Conservation (phyloP, 306 rosid species). For the Fagus sylvatica region DNA sequence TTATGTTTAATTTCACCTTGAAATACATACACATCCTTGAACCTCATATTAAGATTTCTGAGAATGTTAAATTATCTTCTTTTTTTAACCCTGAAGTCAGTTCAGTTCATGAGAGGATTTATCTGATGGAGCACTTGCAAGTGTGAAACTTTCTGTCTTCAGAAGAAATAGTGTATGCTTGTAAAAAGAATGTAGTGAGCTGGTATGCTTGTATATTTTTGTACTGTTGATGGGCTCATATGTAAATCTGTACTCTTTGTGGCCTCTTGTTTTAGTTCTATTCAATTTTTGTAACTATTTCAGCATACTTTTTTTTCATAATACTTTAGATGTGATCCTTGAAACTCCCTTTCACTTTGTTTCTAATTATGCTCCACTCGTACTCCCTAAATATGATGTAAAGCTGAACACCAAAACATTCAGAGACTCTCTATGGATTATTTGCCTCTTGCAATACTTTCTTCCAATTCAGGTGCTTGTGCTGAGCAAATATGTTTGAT, state of each 20-base stretch:
- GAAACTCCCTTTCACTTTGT: neutral
- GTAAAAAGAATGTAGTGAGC: conserved; percentile 14
- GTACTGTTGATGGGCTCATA: conserved; percentile 1
- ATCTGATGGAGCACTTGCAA: neutral
- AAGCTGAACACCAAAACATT: no score
- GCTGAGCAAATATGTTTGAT: no score
- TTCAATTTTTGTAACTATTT: neutral
- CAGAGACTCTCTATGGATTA: no score
- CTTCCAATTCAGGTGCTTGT: no score
- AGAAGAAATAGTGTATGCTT: conserved; percentile 17
- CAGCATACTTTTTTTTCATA: neutral
- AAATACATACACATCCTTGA: conserved; percentile 2
- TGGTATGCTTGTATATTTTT: conserved; percentile 2
- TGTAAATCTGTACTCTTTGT: conserved; percentile 7
- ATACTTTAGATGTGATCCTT: no score
- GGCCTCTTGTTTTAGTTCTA: neutral
- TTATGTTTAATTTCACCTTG: neutral
- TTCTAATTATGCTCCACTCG: neutral
- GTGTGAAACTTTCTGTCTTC: conserved; percentile 16
- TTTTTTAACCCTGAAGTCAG: conserved; percentile 7
- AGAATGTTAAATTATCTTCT: neutral
- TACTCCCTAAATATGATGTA: no score
- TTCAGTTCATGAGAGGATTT: neutral
- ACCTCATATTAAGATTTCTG: neutral
- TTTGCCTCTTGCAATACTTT: no score